Base-by-base conservation (phyloP, 2,329 filamentous ascomycete genomes). In the Nemania sp. region DNA sequence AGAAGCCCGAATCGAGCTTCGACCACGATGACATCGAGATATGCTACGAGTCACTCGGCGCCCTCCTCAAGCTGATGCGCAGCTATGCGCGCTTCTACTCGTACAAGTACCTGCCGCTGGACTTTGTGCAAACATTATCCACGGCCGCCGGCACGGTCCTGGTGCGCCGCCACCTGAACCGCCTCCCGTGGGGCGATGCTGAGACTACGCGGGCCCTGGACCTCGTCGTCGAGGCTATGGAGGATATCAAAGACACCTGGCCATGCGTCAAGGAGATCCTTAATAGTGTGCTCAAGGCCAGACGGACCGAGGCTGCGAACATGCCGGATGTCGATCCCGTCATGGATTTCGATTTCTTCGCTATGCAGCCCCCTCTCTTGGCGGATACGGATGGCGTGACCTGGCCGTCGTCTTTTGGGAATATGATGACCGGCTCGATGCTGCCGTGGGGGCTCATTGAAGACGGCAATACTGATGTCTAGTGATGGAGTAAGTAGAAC, bases 161-260 rank as follows among this genome's bases (percentile, higher is more conserved):
- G 58, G 77, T 80, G 74, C 73, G 74, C 47, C 68, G 75, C 1
- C 73, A 73, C 50, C 67, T 79, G 33, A 68, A 75, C 24, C 63
- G 67, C 6, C 67, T 70, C 0, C 66, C 73, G 0, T 74, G 72
- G 71, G 70, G 71, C 28, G 75, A 78, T 54, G 62, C 66, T 0
- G 69, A 79, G 43, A 78, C 85, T 23, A 74, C 80, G 0, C 71
- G 70, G 23, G 75, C 78, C 15, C 69, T 86, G 20, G 75, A 77
- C 7, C 71, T 76, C 14, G 71, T 76, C n/a, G 65, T 76, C 0
- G 75, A 80, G 4, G 76, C 77, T 30, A 78, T 82, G 57, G 71
- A 78, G 28, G 71, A 74, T n/a, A 78, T 84, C 28, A 72, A 82
- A 24, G 71, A 76, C 34, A 77, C 75, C 6, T 79, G 74, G 73